A percentile compares a stretch with the other conserved stretches of the same genome.
phyloP scores from a whole-genome alignment of 108 stramenopile genomes.

The Fistulifera pelliculosa region DNA sequence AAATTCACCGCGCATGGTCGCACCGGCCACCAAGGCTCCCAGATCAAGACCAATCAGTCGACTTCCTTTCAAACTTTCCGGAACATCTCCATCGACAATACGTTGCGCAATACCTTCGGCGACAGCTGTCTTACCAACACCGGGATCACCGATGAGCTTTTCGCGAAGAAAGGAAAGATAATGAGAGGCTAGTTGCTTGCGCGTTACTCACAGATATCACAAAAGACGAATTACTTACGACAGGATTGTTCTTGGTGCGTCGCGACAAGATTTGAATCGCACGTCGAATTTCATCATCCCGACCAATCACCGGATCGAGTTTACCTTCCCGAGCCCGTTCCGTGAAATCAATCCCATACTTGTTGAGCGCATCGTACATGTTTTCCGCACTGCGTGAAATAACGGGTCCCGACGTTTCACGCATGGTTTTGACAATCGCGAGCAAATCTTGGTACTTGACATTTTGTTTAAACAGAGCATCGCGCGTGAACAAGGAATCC shows the following conservation, averaged over 20 bases:
- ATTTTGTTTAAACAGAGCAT: conserved; percentile 43
- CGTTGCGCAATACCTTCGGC: conserved; percentile 91
- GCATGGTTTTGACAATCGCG: conserved; percentile 38
- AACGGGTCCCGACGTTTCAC: conserved; percentile 49
- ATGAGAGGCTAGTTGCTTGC: not conserved
- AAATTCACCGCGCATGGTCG: conserved; percentile 98
- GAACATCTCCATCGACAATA: conserved; percentile 85
- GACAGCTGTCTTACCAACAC: conserved; percentile 92
- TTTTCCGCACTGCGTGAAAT: conserved; percentile 77
- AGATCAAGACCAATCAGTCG: conserved; percentile 93
- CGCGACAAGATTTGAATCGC: conserved; percentile 94
- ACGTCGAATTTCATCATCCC: conserved; percentile 95
- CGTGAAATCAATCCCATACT: conserved; percentile 95
- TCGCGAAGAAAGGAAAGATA: not conserved
- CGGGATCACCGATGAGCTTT: conserved; percentile 97
- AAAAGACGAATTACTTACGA: not conserved
- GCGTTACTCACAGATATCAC: not conserved
- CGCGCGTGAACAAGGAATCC: conserved; percentile 54
- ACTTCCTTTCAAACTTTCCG: conserved; percentile 66
- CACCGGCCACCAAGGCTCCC: conserved; percentile 96
- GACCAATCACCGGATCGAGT: conserved; percentile 96
- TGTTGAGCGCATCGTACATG: conserved; percentile 88
- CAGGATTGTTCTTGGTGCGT: conserved; percentile 97
- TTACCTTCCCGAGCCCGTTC: conserved; percentile 70
- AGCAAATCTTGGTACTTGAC: conserved; percentile 46